Base-by-base conservation (phyloP, 225 moss, liverwort and hornwort species). In the Rhytidiadelphus loreus region DNA sequence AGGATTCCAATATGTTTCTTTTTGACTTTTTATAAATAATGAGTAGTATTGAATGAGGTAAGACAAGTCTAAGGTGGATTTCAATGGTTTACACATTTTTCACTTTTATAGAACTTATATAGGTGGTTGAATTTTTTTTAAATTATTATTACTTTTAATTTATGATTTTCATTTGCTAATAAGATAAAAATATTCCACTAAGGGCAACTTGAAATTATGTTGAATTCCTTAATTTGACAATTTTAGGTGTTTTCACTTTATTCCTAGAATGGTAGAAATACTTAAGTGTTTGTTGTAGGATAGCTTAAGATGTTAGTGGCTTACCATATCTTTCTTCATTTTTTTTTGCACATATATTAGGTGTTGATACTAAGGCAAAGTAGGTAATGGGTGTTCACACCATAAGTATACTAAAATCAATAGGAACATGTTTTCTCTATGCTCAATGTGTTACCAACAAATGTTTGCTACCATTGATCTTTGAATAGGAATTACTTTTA, bases 1-100 rank as follows among this genome's bases (percentile, higher is more conserved):
- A 32, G 7, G 20, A 11, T 20, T 75, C 13, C 2, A 50, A 20
- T 1, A 75, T 50, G 50, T 3, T 0, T 26, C 7, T 3, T 12
- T 73, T 16, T 1, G 0, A 12, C 3, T 32, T 32, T 75, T 48
- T 7, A 28, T 0, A 43, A 0, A 2, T 43, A 71, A 5, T 43
- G 9, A 28, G 9, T 71, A 16, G 26, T 4, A 4, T 0, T 15
- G 4, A 74, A 48, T 6, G 1, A 2, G 2, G 7, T 19, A 1
- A 46, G 0, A 7, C 2, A 74, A 48, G 2, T 20, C 12, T 32
- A 19, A 0, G 25, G 7, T 18, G 30, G 19, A 6, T 46, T 73
- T 46, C 6, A 73, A 17, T 29, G 18, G 18, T 30, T 7, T 26
- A 26, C 1, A 43, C 9, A 43, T 71, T 43, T 44, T 71, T 0